These are phyloP conservation scores for Batrachochytrium dendrobatidis DNA, from an alignment of 371 early-diverging fungal genomes.

Conservation along the genomic window DNA sequence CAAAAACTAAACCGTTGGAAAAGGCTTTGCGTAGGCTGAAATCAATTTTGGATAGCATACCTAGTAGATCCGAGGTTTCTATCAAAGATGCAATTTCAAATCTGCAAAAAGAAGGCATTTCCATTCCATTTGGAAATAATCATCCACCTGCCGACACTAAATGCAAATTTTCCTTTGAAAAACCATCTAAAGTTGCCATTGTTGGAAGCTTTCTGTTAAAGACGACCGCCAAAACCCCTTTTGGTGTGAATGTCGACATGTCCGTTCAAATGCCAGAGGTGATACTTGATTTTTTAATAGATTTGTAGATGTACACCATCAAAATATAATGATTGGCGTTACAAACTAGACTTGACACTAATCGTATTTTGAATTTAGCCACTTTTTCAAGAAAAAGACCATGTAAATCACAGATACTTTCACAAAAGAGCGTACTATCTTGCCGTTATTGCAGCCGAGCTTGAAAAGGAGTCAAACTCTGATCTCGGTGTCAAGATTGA, in stretches of 20 bases:
- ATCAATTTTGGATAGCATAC: conserved; percentile 29
- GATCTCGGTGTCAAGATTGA: conserved; percentile 49
- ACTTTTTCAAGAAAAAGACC: conserved; percentile 87
- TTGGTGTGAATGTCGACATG: conserved; percentile 75
- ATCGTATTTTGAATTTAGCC: no score
- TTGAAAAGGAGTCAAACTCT: conserved; percentile 38
- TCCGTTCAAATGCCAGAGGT: conserved; percentile 87
- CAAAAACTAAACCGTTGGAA: conserved; percentile 61
- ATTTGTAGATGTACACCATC: no score
- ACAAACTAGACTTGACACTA: no score
- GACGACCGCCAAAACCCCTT: conserved; percentile 53
- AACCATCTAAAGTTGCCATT: conserved; percentile 69
- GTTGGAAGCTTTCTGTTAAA: conserved; percentile 87
- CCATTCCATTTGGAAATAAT: conserved; percentile 68
- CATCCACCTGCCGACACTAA: conserved; percentile 58
- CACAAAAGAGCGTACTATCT: conserved; percentile 92
- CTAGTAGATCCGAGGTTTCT: not conserved
- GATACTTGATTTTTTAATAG: conserved; percentile 5
- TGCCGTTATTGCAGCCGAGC: conserved; percentile 43
- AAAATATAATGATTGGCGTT: no score
- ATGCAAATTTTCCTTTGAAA: conserved; percentile 67
- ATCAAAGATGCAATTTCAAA: conserved; percentile 14
- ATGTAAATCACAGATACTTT: conserved; percentile 88
- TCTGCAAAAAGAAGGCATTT: conserved; percentile 32
- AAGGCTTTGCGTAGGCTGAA: conserved; percentile 61